phyloP scores from a whole-genome alignment of 768 basidiomycete species.

The Austroboletus eburneus region DNA sequence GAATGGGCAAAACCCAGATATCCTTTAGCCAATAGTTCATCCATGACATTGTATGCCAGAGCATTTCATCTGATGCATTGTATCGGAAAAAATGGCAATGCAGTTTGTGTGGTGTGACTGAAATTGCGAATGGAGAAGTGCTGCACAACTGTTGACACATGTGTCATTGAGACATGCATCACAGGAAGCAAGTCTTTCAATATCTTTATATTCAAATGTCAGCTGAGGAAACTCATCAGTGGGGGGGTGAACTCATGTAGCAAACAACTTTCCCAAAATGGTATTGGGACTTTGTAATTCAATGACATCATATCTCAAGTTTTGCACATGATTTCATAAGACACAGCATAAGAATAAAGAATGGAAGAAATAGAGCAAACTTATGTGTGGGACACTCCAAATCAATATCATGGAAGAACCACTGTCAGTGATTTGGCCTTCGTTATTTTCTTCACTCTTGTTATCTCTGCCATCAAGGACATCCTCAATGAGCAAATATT shows the following conservation, averaged over 20 bases:
- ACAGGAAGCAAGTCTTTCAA: background rate
- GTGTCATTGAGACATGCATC: constrained; percentile 5
- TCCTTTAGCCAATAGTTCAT: constrained; percentile 29
- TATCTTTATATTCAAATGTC: constrained; percentile 6
- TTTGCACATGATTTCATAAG: no score
- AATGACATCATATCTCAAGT: no score
- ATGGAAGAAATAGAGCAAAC: no score
- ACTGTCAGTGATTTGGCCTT: background rate
- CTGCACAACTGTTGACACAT: constrained; percentile 11
- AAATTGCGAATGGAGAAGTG: background rate
- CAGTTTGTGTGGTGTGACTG: background rate
- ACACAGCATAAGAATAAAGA: no score
- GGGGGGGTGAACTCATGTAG: background rate
- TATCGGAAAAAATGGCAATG: constrained; percentile 6
- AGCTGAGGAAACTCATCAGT: background rate
- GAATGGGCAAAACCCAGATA: constrained; percentile 23
- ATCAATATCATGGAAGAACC: no score
- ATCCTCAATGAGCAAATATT: background rate
- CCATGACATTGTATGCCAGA: constrained; percentile 20
- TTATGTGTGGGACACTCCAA: no score
- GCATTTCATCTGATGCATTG: background rate
- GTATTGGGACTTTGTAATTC: no score
- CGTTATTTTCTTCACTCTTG: background rate
- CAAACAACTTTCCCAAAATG: no score
- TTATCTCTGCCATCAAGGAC: background rate